A percentile compares a stretch with the other conserved stretches of the same genome.
phyloP scores from a whole-genome alignment of 129 eudicot species.

The Mikania micrantha region DNA sequence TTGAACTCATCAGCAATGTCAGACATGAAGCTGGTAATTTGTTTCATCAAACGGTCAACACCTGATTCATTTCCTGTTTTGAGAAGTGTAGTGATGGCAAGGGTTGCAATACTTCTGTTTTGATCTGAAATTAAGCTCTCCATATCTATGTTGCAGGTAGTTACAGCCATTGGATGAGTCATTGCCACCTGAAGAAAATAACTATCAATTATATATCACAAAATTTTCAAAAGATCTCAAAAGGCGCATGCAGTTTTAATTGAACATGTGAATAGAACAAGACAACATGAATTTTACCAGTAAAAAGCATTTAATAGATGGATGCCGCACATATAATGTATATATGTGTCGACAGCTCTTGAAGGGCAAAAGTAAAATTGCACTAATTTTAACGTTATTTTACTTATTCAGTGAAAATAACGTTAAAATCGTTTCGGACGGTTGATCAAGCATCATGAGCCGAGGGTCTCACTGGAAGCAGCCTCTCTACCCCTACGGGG shows the following conservation, averaged over 20 bases:
- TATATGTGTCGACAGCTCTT: too few species aligned
- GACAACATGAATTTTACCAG: neutral
- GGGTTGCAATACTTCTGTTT: constrained; percentile 95
- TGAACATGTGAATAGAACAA: too few species aligned
- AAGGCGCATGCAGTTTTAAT: too few species aligned
- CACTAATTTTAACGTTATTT: too few species aligned
- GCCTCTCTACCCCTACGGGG: too few species aligned
- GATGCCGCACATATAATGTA: too few species aligned
- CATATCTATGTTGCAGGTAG: constrained; percentile 94
- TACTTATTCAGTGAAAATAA: too few species aligned
- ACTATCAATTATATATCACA: neutral
- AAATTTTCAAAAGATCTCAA: neutral
- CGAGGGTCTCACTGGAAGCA: too few species aligned
- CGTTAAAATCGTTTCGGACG: too few species aligned
- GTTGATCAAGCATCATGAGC: too few species aligned
- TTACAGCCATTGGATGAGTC: constrained; percentile 96
- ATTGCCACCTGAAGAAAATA: constrained; percentile 76
- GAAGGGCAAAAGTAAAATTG: too few species aligned
- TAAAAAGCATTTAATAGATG: too few species aligned
- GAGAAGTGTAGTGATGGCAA: constrained; percentile 91
- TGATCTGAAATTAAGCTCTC: constrained; percentile 95
- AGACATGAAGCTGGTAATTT: constrained; percentile 94
- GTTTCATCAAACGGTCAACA: constrained; percentile 95
- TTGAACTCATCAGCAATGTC: constrained; percentile 98
- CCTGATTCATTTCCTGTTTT: constrained; percentile 98